Evolutionary conservation across 768 basidiomycete genomes (phyloP).

Genomic region (Hericium rajendrae): DNA sequence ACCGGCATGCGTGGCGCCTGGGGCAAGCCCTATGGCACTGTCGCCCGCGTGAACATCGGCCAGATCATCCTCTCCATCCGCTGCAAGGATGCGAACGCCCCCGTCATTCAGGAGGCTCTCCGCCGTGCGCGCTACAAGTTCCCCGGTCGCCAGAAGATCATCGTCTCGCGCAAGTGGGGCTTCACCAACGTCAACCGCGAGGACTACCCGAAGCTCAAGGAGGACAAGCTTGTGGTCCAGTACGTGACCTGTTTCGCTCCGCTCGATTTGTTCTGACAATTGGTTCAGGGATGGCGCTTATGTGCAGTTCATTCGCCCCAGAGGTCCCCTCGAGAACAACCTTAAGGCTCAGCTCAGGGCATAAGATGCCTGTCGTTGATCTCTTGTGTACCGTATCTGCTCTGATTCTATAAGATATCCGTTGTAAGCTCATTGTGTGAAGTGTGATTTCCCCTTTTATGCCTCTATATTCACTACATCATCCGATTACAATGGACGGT

Average conservation of each 20-base stretch:
- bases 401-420: not conserved
- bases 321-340: conserved; percentile 80
- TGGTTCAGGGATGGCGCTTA: conserved; percentile 80
- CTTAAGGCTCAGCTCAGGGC: conserved; percentile 76
- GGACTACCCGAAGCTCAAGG: conserved; percentile 83
- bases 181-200: conserved; percentile 91
- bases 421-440: not conserved
- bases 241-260: conserved; percentile 30
- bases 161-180: conserved; percentile 96
- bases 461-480: conserved; percentile 65
- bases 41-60: conserved; percentile 94
- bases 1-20: conserved; percentile 99
- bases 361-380: conserved; percentile 23
- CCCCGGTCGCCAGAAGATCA: conserved; percentile 97
- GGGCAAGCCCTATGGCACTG: conserved; percentile 97
- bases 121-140: conserved; percentile 99
- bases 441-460: not conserved
- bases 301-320: conserved; percentile 86
- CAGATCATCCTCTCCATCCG: conserved; percentile 91
- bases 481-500: conserved; percentile 42
- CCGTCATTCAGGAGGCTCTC: conserved; percentile 92
- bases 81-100: conserved; percentile 78
- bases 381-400: not conserved
- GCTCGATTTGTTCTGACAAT: conserved; percentile 4
- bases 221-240: conserved; percentile 84